phyloP scores from a whole-genome alignment of 2,329 filamentous ascomycete species.

The Niveomyces coronatus region DNA sequence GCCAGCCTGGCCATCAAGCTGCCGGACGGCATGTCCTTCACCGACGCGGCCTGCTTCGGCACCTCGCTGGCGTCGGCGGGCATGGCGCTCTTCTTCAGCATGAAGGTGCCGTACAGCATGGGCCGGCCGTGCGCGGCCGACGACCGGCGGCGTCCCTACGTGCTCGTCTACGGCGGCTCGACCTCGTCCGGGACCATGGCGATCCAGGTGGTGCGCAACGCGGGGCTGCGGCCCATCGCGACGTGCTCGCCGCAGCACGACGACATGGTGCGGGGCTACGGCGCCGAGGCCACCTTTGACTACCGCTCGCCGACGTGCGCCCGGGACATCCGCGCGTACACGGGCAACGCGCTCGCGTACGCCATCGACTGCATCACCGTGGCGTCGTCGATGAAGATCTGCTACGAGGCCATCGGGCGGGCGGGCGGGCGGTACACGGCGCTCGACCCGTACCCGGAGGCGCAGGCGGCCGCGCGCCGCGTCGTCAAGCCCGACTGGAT shows the following conservation, averaged over 20 bases:
- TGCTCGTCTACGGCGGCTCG: conserved; percentile 36
- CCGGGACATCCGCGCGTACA: conserved; percentile 26
- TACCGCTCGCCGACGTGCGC: conserved; percentile 27
- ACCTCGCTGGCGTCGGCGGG: conserved; percentile 18
- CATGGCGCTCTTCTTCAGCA: conserved; percentile 20
- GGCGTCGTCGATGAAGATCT: conserved; percentile 22
- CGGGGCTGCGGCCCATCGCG: conserved; percentile 30
- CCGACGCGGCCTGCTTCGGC: conserved; percentile 17
- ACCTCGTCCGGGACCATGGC: conserved; percentile 32
- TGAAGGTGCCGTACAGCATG: conserved; percentile 18
- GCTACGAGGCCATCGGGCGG: conserved; percentile 27
- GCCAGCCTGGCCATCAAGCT: conserved; percentile 16
- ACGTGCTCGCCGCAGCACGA: conserved; percentile 34
- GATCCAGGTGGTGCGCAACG: conserved; percentile 29
- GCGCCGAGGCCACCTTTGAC: conserved; percentile 36
- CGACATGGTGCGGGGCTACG: conserved; percentile 28
- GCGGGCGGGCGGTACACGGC: conserved; percentile 28
- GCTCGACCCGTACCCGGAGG: conserved; percentile 23
- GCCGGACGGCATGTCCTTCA: conserved; percentile 16
- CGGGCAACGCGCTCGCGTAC: conserved; percentile 24
- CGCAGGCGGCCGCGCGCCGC: conserved; percentile 4
- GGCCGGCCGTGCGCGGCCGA: conserved; percentile 11
- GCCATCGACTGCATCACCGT: conserved; percentile 34
- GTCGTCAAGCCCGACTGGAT: conserved; percentile 19
- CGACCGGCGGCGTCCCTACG: conserved; percentile 11